phyloP scores from a whole-genome alignment of 306 rosid genomes.

The Macrotyloma uniflorum region DNA sequence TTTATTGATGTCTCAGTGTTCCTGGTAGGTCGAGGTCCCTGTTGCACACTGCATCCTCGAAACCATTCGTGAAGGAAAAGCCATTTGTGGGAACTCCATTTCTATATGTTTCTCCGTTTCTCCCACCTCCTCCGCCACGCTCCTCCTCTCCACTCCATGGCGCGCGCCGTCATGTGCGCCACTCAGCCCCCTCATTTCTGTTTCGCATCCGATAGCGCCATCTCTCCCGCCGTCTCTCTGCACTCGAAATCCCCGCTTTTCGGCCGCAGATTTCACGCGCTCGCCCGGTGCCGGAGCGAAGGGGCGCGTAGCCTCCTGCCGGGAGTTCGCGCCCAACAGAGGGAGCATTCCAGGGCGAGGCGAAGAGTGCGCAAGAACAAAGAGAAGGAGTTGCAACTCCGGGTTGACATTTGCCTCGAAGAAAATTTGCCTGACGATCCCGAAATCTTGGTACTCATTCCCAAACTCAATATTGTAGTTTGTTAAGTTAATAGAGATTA shows the following conservation, averaged over 20 bases:
- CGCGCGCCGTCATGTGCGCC: conserved; percentile 53
- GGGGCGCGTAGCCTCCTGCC: conserved; percentile 29
- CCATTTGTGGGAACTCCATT: background rate
- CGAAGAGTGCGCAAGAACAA: conserved; percentile 53
- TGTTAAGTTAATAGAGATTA: too few relatives aligned
- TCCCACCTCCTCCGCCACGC: conserved; percentile 46
- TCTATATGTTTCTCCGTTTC: conserved; percentile 53
- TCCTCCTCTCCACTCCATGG: conserved; percentile 52
- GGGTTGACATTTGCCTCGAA: conserved; percentile 69
- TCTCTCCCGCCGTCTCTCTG: background rate
- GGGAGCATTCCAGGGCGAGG: conserved; percentile 69
- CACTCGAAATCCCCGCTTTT: conserved; percentile 35
- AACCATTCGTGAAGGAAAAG: background rate
- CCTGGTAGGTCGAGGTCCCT: background rate
- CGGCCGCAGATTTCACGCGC: conserved; percentile 43
- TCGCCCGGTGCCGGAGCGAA: conserved; percentile 33
- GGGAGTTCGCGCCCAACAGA: conserved; percentile 45
- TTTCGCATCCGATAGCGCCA: background rate
- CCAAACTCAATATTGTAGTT: background rate
- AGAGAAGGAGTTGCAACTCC: conserved; percentile 64
- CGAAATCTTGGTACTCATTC: conserved; percentile 59
- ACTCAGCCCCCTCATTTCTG: conserved; percentile 27
- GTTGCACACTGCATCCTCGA: background rate
- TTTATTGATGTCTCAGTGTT: too few relatives aligned
- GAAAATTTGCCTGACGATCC: conserved; percentile 78